Conservation (phyloP, 768 basidiomycete species). For the Boletus huronensis region DNA sequence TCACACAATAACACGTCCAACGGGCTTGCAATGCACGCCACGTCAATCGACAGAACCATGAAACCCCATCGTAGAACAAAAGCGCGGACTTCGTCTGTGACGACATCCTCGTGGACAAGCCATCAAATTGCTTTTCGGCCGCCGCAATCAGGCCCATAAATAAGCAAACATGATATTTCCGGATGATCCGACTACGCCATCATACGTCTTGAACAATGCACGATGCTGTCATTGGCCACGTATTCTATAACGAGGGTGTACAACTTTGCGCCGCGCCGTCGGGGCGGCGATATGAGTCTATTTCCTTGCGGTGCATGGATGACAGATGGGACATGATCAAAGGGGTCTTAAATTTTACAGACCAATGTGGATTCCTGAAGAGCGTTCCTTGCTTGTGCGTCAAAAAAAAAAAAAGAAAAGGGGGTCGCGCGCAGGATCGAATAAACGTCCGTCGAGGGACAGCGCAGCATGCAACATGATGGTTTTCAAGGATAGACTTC, state of each 20-base stretch:
- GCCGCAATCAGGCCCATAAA: not conserved
- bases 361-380: not conserved
- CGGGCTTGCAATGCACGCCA: not conserved
- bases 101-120: not conserved
- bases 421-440: not conserved
- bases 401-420: not conserved
- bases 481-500: too few relatives aligned
- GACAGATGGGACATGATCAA: not conserved
- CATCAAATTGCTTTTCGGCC: not conserved
- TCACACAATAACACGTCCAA: not conserved
- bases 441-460: not conserved
- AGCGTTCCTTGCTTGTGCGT: not conserved
- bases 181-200: not conserved
- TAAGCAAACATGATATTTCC: not conserved
- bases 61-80: not conserved
- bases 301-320: not conserved
- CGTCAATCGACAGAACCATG: not conserved
- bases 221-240: not conserved
- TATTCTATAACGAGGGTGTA: not conserved
- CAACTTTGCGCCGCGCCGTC: not conserved
- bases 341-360: not conserved
- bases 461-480: too few relatives aligned
- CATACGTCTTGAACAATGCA: not conserved
- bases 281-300: not conserved
- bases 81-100: not conserved